These are phyloP conservation scores for Xylariaceae sp. DNA, from an alignment of 2,329 filamentous ascomycete species.

Conservation along the genomic window DNA sequence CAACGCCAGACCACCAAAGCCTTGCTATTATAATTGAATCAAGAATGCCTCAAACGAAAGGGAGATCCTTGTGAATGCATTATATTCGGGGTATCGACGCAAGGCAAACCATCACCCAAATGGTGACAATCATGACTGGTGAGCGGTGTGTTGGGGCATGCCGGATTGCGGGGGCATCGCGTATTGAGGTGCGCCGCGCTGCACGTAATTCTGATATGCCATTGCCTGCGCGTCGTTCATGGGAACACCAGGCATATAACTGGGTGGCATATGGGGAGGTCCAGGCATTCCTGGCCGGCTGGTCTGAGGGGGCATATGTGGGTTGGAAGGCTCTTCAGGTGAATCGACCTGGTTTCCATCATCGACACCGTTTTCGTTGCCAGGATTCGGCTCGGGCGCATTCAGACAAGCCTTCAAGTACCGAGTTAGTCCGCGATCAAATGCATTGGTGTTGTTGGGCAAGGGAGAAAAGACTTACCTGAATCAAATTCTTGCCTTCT, in stretches of 20 bases:
- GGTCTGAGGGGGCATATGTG: conserved; percentile 66
- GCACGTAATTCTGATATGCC: conserved; percentile 80
- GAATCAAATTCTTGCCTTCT: conserved; percentile 98
- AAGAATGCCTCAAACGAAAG: conserved; percentile 30
- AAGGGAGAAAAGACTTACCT: conserved; percentile 54
- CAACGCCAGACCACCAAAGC: conserved; percentile 42
- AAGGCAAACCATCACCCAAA: conserved; percentile 28
- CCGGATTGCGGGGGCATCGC: conserved; percentile 73
- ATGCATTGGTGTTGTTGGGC: background rate
- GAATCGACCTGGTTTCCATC: conserved; percentile 77
- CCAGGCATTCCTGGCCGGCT: conserved; percentile 62
- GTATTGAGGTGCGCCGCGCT: conserved; percentile 63
- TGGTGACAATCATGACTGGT: conserved; percentile 59
- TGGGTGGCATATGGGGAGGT: conserved; percentile 57
- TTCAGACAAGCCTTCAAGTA: conserved; percentile 80
- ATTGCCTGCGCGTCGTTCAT: conserved; percentile 74
- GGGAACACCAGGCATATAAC: conserved; percentile 61
- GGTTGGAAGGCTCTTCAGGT: conserved; percentile 79
- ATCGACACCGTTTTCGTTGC: conserved; percentile 77
- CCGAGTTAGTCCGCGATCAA: conserved; percentile 27
- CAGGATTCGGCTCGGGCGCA: conserved; percentile 81
- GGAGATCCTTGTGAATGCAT: conserved; percentile 44
- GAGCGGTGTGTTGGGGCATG: conserved; percentile 78
- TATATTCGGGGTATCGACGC: conserved; percentile 55
- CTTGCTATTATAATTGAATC: conserved; percentile 34